phyloP scores from a whole-genome alignment of 2,329 filamentous ascomycete species.

The Fusarium setosum region DNA sequence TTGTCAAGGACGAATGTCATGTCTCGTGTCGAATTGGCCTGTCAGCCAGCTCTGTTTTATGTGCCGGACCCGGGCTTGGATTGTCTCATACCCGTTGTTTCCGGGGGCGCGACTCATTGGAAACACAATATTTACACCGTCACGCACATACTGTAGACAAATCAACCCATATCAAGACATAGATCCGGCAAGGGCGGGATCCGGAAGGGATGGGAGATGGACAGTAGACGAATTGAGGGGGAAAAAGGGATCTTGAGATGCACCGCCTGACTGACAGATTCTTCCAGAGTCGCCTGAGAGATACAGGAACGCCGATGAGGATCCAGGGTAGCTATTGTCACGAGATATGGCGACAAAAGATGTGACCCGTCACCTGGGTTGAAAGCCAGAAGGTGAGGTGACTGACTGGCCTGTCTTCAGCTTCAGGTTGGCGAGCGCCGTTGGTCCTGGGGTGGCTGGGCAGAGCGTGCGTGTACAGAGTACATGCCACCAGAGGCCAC shows the following conservation, averaged over 20 bases:
- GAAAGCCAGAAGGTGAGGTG: conserved; percentile 14
- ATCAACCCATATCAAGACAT: conserved; percentile 2
- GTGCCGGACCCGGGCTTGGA: background rate
- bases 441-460: conserved; percentile 11
- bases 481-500: conserved; percentile 6
- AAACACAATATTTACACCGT: conserved; percentile 30
- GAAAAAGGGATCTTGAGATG: conserved; percentile 6
- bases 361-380: conserved; percentile 28
- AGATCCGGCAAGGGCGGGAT: conserved; percentile 16
- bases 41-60: too few species aligned
- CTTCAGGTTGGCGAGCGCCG: conserved; percentile 3
- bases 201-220: conserved; percentile 3
- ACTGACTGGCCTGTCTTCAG: conserved; percentile 21
- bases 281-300: conserved; percentile 10
- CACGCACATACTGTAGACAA: conserved; percentile 7
- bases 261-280: conserved; percentile 21
- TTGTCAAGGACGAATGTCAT: conserved; percentile 1
- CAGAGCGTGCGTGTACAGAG: conserved; percentile 7
- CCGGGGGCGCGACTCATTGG: conserved; percentile 13
- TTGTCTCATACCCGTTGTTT: conserved; percentile 27
- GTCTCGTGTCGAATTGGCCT: conserved; percentile 10
- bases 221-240: background rate
- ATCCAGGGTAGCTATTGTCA: conserved; percentile 34
- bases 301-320: background rate
- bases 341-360: conserved; percentile 13